These are phyloP conservation scores for Alternaria sp. DNA, from an alignment of 2,329 filamentous ascomycete species.

Conservation along the genomic window DNA sequence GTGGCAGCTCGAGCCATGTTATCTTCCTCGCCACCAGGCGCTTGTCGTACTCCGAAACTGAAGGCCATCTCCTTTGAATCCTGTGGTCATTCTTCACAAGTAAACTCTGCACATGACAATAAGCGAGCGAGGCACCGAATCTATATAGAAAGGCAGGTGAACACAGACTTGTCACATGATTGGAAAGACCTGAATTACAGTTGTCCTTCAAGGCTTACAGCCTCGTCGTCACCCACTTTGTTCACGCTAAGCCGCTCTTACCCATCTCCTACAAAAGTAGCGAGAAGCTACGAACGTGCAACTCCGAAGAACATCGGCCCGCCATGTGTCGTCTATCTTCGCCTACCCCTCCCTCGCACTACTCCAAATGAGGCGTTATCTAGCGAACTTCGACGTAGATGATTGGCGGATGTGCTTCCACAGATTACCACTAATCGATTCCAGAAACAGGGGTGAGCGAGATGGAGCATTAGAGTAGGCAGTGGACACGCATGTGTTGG, in stretches of 20 bases:
- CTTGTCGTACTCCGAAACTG: background rate
- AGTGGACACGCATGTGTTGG: conserved; percentile 3
- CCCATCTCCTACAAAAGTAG: background rate
- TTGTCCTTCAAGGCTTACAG: background rate
- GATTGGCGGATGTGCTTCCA: background rate
- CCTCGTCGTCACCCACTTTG: background rate
- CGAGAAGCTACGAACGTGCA: background rate
- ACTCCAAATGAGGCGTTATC: background rate
- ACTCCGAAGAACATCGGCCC: conserved; percentile 1
- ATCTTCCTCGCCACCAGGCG: background rate
- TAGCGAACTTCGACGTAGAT: background rate
- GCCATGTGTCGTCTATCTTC: conserved; percentile 5
- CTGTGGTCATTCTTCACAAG: background rate
- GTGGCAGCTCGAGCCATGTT: background rate
- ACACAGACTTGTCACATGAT: background rate
- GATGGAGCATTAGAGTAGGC: conserved; percentile 11
- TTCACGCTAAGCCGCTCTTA: background rate
- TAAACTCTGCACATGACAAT: background rate
- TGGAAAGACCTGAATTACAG: background rate
- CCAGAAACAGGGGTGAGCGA: conserved; percentile 26
- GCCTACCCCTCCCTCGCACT: background rate
- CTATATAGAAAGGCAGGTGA: background rate
- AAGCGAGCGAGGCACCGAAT: background rate
- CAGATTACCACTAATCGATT: conserved; percentile 5
- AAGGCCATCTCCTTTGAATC: background rate